Conservation (phyloP, 83 land plant species). For the Picea mariana region DNA sequence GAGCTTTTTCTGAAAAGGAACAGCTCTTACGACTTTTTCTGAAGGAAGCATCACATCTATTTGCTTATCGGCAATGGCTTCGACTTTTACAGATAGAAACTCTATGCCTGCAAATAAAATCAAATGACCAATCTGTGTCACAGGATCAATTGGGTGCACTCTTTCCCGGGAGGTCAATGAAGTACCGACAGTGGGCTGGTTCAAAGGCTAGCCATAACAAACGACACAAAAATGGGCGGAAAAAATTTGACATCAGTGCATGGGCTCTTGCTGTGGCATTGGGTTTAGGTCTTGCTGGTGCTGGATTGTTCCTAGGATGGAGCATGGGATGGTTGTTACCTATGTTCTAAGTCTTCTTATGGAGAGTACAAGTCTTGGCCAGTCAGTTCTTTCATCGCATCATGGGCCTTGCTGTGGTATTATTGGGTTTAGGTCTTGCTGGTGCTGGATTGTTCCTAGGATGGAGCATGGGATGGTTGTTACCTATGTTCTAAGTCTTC, state of each 20-base stretch:
- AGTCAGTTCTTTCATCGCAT: neutral
- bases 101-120: slow-evolving; percentile 39
- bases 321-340: slow-evolving; percentile 73
- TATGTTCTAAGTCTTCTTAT: slow-evolving; percentile 23
- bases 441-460: slow-evolving; percentile 77
- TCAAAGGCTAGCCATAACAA: slow-evolving; percentile 6
- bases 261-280: slow-evolving; percentile 61
- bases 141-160: slow-evolving; percentile 25
- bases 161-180: slow-evolving; percentile 40
- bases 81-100: slow-evolving; percentile 58
- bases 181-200: slow-evolving; percentile 15
- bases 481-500: slow-evolving; percentile 30
- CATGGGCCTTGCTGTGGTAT: slow-evolving; percentile 48
- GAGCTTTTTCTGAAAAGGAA: slow-evolving; percentile 57
- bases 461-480: slow-evolving; percentile 72
- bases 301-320: slow-evolving; percentile 75
- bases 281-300: slow-evolving; percentile 79
- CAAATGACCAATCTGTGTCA: slow-evolving; percentile 20
- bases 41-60: slow-evolving; percentile 61
- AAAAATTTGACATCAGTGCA: slow-evolving; percentile 21
- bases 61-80: slow-evolving; percentile 81
- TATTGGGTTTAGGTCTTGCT: slow-evolving; percentile 71
- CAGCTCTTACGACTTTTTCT: slow-evolving; percentile 50
- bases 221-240: slow-evolving; percentile 17
- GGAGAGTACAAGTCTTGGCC: neutral